Base-by-base conservation (phyloP, 2,329 filamentous ascomycete species). In the Aphanocladium album region DNA sequence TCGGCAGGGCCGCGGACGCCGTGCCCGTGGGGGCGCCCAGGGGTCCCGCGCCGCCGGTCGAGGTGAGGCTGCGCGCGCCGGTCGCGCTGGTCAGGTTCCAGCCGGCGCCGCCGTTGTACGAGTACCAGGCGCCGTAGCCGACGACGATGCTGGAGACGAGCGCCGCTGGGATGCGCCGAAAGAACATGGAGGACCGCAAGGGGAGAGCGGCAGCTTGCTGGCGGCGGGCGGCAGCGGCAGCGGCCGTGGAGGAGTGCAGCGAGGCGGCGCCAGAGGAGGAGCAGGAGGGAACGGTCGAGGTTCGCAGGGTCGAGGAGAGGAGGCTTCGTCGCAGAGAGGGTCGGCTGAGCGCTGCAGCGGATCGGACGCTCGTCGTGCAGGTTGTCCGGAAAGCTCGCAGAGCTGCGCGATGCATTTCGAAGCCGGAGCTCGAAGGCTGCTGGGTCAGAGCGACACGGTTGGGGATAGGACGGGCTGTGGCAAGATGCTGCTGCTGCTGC, bases 101-200 rank as follows among this genome's bases (percentile, higher is more conserved):
- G 62, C 74, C 68, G n/a, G n/a, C 46, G 64, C 66, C 68, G 62
- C 65, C 68, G 63, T 73, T 83, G 76, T 89, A 90, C 59, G 83
- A 82, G 76, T 91, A 91, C 82, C 88, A 93, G 65, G 89, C 88
- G 64, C 89, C 88, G 76, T 88, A 90, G 66, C 88, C 89, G 61
- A 90, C 88, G 62, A 74, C 69, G 62, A 90, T 80, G 70, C 85
- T 85, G 64, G 89, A 88, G 61, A 89, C 81, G 62, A 91, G 73
- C 62, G 86, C 88, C 67, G 85, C 79, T 5, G 84, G 84, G 66
- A 89, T 79, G 67, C 86, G 83, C 64, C 89, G 87, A 70, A 88
- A 76, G 74, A 89, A 88, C 89, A 93, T 93, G 67, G 89, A 89
- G 66, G 87, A 87, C 66, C 79, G 82, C 60, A 89, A 77, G 60